Base-by-base conservation (phyloP, 2,329 filamentous ascomycete species). In the Thyridium curvatum region DNA sequence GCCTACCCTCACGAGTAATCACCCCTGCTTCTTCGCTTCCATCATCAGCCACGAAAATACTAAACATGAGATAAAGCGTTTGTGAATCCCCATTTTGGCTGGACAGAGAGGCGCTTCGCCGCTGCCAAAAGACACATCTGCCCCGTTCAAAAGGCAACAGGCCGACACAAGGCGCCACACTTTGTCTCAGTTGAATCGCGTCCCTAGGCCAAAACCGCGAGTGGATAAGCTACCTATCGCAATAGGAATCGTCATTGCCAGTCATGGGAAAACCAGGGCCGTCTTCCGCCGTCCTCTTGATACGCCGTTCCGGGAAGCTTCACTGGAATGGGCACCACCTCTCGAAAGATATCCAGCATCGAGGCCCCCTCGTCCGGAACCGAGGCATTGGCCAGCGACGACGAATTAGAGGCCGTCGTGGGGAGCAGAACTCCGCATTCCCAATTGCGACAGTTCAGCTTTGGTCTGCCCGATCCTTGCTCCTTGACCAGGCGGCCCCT, bases 381-480 rank as follows among this genome's bases (percentile, higher is more conserved):
- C 4, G 47, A 37, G 36, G 46, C 36, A 31, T 40, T 34, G 29
- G 16, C 33, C 43, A 41, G 39, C 47, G 52, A 45, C 42, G 45
- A 44, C 35, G 29, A 10, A 7, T 30, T 39, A 12, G 33, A 41
- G 32, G 18, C 48, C 51, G 21, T 34, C 33, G 85, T 67, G 9
- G 82, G 79, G 31, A 96, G 58, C 17, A 97, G 51, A 2, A 98
- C 86, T 29, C 93, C 93, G 54, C 89, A 95, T 63, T 97, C 93
- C 90, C 91, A 97, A 59, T 97, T 98, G 39, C 86, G 80, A 59
- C 85, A 89, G 45, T 76, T 89, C 46, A 97, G 70, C 59, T 88
- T 94, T 12, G 79, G 76, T 44, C 75, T 62, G 44, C 82, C 82
- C 3, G 77, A 83, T 8, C 58, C 62, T 48, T 74, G 79, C 51